Evolutionary conservation across 768 basidiomycete genomes (phyloP).

Genomic region (Suillus subaureus): DNA sequence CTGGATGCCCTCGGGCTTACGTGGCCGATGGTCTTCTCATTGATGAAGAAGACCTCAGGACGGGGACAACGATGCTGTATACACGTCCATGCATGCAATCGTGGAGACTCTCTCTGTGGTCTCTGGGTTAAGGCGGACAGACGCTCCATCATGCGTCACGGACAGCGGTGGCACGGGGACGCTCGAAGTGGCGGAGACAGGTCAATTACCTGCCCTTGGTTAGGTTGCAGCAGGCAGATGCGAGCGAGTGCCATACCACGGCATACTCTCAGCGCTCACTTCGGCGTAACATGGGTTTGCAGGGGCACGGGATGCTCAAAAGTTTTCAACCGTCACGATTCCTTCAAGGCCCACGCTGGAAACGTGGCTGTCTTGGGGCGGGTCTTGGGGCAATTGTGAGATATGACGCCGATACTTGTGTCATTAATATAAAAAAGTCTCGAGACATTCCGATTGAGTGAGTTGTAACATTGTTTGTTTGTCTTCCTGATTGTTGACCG

Average conservation of each 20-base stretch:
- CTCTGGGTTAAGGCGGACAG: conserved; percentile 11
- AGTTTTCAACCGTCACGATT: not conserved
- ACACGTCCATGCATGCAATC: not conserved
- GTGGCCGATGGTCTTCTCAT: not conserved
- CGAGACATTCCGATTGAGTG: not conserved
- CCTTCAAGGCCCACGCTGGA: not conserved
- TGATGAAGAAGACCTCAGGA: not conserved
- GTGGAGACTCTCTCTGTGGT: not conserved
- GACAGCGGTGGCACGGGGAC: conserved; percentile 5
- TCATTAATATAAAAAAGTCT: not conserved
- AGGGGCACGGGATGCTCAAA: not conserved
- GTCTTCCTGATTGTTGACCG: not conserved
- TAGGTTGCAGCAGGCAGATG: conserved; percentile 1
- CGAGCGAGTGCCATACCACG: not conserved
- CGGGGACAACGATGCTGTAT: not conserved
- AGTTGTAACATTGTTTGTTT: not conserved
- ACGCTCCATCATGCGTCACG: conserved; percentile 1
- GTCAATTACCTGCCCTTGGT: conserved; percentile 3
- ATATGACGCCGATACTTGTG: not conserved
- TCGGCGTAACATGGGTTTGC: not conserved
- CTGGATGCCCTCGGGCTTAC: not conserved
- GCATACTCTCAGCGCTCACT: not conserved
- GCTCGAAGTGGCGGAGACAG: not conserved
- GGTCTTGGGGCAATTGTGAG: not conserved
- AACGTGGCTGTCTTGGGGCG: not conserved